Base-by-base conservation (phyloP, 371 early-diverging fungal genomes). In the Apophysomyces ossiformis region DNA sequence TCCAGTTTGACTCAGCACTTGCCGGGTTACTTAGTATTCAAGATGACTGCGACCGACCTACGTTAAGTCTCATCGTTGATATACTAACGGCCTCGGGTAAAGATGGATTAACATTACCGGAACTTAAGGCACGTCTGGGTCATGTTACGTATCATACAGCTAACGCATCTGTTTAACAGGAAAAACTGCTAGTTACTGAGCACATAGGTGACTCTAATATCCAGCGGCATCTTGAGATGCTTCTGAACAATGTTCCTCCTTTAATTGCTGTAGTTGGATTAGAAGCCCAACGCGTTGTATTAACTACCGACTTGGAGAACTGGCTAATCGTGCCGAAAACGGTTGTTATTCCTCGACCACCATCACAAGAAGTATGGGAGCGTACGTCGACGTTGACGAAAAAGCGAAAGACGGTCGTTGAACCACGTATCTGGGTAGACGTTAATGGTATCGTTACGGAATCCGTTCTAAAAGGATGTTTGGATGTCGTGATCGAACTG, bases 361-460 rank as follows among this genome's bases (percentile, higher is more conserved):
- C 36, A 6, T 35, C 47, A 13, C 21, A 57, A 36, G 65, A 56
- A 4, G 44, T 54, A 11, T 16, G 11, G 15, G 37, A n/a, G 9
- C 67, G 54, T 44, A 38, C 61, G 0, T 7, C n/a, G 11, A 11
- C 13, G 41, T 15, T 67, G 37, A 54, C 35, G 21, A 32, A 7
- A 6, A 38, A 12, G 50, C 56, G 65, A n/a, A 64, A 66, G 43
- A 46, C 54, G 18, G 15, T 67, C 15, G 58, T 74, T 26, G 16
- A 61, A 4, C 72, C 77, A n/a, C 69, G 63, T 1, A 32, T 76
- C 13, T 81, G 78, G 78, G 65, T 62, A 7, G 72, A 72, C 43
- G 46, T 74, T 21, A 76, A 71, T 54, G 81, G 81, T 11, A 21
- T 21, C 4, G 37, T 56, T 0, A 76, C 72, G 2, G 57, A 50